Evolutionary conservation across 1,284 basidiomycete genomes (phyloP).

Genomic region (Fomitopsis palustris): DNA sequence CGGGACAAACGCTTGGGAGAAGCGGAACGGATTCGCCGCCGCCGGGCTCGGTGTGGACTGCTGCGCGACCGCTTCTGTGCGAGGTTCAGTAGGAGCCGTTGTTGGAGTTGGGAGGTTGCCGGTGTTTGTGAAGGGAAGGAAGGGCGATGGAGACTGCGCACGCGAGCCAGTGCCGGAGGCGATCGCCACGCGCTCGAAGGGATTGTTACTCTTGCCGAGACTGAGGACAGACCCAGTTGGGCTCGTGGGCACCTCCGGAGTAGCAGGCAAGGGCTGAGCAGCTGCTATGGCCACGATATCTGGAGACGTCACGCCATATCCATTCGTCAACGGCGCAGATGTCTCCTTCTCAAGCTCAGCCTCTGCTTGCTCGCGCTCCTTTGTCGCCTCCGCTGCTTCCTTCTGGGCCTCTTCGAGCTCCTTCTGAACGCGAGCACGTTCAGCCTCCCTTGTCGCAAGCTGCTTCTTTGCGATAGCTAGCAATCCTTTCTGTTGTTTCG

Average conservation of each 20-base stretch:
- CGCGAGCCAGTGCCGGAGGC: constrained; percentile 42
- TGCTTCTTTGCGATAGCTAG: constrained; percentile 96
- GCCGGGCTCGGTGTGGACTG: constrained; percentile 9
- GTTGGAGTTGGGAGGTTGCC: constrained; percentile 26
- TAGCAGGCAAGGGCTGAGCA: constrained; percentile 62
- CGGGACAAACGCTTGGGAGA: constrained; percentile 40
- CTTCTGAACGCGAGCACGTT: constrained; percentile 67
- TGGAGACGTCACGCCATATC: constrained; percentile 28
- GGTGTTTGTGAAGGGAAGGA: constrained; percentile 47
- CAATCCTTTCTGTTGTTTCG: constrained; percentile 93
- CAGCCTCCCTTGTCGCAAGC: constrained; percentile 79
- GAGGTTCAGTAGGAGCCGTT: constrained; percentile 16
- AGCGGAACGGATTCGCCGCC: constrained; percentile 55
- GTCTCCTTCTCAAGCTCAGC: constrained; percentile 41
- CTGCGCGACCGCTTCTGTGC: not conserved
- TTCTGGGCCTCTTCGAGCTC: constrained; percentile 66
- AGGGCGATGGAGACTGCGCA: constrained; percentile 57
- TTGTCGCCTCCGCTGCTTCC: constrained; percentile 49
- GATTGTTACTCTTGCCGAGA: constrained; percentile 80
- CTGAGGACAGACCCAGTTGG: constrained; percentile 35
- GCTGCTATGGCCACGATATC: constrained; percentile 63
- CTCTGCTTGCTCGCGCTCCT: constrained; percentile 58
- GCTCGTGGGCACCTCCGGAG: constrained; percentile 49
- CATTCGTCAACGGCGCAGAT: constrained; percentile 21
- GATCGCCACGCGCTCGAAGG: constrained; percentile 78